Evolutionary conservation across 805 yeast species (phyloP).

Genomic region (Blastobotrys parvus): DNA sequence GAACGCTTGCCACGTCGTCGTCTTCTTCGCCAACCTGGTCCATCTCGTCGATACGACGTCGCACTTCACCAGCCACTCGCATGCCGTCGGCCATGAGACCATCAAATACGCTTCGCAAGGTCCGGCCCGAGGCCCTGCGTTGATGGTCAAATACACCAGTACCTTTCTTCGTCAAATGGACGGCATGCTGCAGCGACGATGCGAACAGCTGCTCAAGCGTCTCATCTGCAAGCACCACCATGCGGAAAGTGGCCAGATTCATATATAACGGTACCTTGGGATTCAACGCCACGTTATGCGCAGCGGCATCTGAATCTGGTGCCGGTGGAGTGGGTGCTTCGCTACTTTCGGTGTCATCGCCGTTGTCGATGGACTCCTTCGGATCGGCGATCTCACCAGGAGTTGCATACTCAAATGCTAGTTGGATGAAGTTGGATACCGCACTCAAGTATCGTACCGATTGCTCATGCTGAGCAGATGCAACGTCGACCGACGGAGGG

Average conservation of each 20-base stretch:
- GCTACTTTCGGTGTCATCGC: constrained; percentile 6
- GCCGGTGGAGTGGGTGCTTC: not conserved
- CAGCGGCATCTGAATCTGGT: constrained; percentile 9
- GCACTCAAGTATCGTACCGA: constrained; percentile 63
- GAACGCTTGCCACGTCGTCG: constrained; percentile 22
- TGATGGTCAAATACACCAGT: constrained; percentile 30
- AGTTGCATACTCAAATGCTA: constrained; percentile 85
- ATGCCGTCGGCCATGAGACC: constrained; percentile 88
- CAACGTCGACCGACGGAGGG: constrained; percentile 16
- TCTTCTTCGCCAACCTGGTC: constrained; percentile 23
- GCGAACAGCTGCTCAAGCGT: constrained; percentile 82
- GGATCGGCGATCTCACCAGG: constrained; percentile 37
- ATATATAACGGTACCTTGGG: constrained; percentile 69
- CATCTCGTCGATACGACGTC: constrained; percentile 67
- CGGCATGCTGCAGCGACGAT: constrained; percentile 53
- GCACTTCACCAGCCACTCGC: constrained; percentile 82
- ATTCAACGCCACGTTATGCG: constrained; percentile 72
- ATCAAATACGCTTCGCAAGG: constrained; percentile 78
- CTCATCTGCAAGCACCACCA: constrained; percentile 92
- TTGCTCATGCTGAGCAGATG: constrained; percentile 24
- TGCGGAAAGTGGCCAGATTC: constrained; percentile 80
- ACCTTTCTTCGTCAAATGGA: constrained; percentile 40
- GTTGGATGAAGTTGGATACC: constrained; percentile 75
- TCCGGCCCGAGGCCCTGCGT: constrained; percentile 4
- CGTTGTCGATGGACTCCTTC: constrained; percentile 4